A percentile compares a stretch with the other conserved stretches of the same genome.
Evolutionary conservation across 805 yeast species (phyloP).

Genomic region (Wickerhamomyces bisporus): DNA sequence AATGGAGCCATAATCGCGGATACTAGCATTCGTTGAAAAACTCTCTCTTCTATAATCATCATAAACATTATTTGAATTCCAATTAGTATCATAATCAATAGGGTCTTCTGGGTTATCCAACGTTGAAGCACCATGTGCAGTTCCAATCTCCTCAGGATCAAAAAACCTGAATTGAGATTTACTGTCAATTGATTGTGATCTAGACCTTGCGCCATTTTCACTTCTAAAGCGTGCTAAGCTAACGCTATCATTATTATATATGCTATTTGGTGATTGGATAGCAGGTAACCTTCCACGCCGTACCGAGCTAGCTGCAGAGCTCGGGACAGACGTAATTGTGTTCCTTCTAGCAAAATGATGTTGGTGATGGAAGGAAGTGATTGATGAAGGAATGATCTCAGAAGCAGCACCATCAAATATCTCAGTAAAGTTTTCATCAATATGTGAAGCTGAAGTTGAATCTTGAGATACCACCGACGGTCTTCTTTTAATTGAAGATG

Average conservation of each 20-base stretch:
- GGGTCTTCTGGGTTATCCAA: slow-evolving; percentile 46
- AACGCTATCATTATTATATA: slow-evolving; percentile 13
- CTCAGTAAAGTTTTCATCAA: slow-evolving; percentile 62
- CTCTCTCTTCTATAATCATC: slow-evolving; percentile 39
- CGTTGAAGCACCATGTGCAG: slow-evolving; percentile 86
- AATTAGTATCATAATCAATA: slow-evolving; percentile 68
- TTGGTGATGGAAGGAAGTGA: slow-evolving; percentile 70
- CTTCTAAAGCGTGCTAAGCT: slow-evolving; percentile 22
- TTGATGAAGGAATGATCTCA: slow-evolving; percentile 71
- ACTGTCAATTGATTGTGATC: slow-evolving; percentile 28
- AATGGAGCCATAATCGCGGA: slow-evolving; percentile 20
- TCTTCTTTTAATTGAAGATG: slow-evolving; percentile 28
- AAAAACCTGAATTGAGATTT: slow-evolving; percentile 69
- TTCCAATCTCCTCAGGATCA: slow-evolving; percentile 74
- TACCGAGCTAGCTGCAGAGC: slow-evolving; percentile 24
- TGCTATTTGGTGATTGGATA: slow-evolving; percentile 1
- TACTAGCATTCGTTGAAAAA: slow-evolving; percentile 23
- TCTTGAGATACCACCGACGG: slow-evolving; percentile 27
- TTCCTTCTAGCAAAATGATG: slow-evolving; percentile 39
- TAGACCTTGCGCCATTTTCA: slow-evolving; percentile 25
- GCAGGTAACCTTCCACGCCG: slow-evolving; percentile 20
- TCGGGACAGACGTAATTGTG: slow-evolving; percentile 13
- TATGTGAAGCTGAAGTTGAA: slow-evolving; percentile 20
- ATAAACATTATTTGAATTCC: slow-evolving; percentile 51
- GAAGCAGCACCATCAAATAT: slow-evolving; percentile 76